phyloP scores from a whole-genome alignment of 2,329 filamentous ascomycete species.

The Aspergillus pseudoglaucus region DNA sequence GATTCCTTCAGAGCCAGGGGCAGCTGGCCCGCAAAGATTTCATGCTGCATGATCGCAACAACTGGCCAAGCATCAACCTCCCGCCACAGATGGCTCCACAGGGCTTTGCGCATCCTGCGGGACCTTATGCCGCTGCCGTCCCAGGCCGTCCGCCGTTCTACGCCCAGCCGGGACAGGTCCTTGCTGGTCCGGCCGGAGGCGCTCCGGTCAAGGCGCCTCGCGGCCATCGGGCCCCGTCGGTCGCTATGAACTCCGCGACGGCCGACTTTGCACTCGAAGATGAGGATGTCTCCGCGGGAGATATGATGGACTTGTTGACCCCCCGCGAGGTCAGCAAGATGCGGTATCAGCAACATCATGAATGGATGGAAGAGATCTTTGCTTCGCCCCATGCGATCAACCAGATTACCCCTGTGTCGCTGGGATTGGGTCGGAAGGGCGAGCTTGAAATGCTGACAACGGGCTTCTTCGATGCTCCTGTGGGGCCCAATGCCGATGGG shows the following conservation, averaged over 20 bases:
- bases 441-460: slow-evolving; percentile 75
- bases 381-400: slow-evolving; percentile 80
- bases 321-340: slow-evolving; percentile 81
- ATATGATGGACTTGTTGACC: slow-evolving; percentile 83
- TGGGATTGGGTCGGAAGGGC: slow-evolving; percentile 78
- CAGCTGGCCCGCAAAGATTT: slow-evolving; percentile 87
- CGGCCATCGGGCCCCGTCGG: slow-evolving; percentile 38
- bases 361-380: slow-evolving; percentile 98
- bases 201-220: slow-evolving; percentile 32
- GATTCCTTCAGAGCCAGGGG: slow-evolving; percentile 63
- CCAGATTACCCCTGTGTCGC: slow-evolving; percentile 79
- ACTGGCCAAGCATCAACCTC: slow-evolving; percentile 80
- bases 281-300: slow-evolving; percentile 79
- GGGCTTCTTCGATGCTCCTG: slow-evolving; percentile 68
- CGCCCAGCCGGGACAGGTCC: slow-evolving; percentile 22
- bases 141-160: slow-evolving; percentile 33
- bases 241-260: slow-evolving; percentile 28
- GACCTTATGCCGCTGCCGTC: slow-evolving; percentile 33
- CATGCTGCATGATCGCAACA: slow-evolving; percentile 80
- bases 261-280: slow-evolving; percentile 62
- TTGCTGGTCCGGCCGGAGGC: slow-evolving; percentile 18
- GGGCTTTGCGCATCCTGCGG: slow-evolving; percentile 47
- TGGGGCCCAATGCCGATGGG: slow-evolving; percentile 18
- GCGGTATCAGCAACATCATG: slow-evolving; percentile 89
- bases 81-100: slow-evolving; percentile 49